A percentile compares a stretch with the other conserved stretches of the same genome.
phyloP scores from a whole-genome alignment of 2,329 filamentous ascomycete genomes.

The Clonostachys rhizophaga region DNA sequence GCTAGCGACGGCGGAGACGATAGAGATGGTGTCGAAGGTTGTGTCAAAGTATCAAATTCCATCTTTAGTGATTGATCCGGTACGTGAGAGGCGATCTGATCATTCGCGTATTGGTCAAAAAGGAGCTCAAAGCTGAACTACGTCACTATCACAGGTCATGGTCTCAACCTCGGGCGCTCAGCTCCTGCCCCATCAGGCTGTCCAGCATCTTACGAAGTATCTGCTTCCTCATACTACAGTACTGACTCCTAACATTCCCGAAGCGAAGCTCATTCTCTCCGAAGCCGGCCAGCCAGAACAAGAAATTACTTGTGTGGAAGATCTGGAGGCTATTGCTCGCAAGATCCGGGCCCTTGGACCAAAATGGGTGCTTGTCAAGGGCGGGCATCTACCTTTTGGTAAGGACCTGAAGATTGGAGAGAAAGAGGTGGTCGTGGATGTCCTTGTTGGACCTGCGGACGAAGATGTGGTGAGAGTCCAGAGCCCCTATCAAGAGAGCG shows the following conservation, averaged over 20 bases:
- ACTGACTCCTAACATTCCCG: slow-evolving; percentile 74
- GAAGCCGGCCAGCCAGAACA: slow-evolving; percentile 27
- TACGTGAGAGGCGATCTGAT: slow-evolving; percentile 9
- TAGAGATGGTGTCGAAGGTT: slow-evolving; percentile 23
- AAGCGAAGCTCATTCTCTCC: slow-evolving; percentile 62
- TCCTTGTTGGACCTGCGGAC: slow-evolving; percentile 60
- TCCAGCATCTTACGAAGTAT: slow-evolving; percentile 51
- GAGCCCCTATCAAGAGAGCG: slow-evolving; percentile 65
- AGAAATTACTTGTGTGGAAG: slow-evolving; percentile 51
- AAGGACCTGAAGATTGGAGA: slow-evolving; percentile 48
- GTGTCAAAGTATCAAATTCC: slow-evolving; percentile 20
- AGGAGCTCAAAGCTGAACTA: background rate
- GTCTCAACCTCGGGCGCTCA: slow-evolving; percentile 75
- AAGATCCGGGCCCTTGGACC: slow-evolving; percentile 66
- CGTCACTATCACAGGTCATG: slow-evolving; percentile 67
- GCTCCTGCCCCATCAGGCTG: slow-evolving; percentile 62
- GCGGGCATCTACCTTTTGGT: slow-evolving; percentile 80
- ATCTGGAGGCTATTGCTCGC: slow-evolving; percentile 65
- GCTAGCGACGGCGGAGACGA: slow-evolving; percentile 28
- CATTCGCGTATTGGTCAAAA: background rate
- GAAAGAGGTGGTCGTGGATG: slow-evolving; percentile 67
- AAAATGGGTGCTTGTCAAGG: slow-evolving; percentile 80
- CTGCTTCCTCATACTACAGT: slow-evolving; percentile 65
- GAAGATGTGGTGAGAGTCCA: slow-evolving; percentile 57
- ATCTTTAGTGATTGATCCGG: slow-evolving; percentile 29